A percentile compares a stretch with the other conserved stretches of the same genome.
These are phyloP conservation scores for Trichoderma gamsii DNA, from an alignment of 495 filamentous ascomycete species.

Conservation along the genomic window DNA sequence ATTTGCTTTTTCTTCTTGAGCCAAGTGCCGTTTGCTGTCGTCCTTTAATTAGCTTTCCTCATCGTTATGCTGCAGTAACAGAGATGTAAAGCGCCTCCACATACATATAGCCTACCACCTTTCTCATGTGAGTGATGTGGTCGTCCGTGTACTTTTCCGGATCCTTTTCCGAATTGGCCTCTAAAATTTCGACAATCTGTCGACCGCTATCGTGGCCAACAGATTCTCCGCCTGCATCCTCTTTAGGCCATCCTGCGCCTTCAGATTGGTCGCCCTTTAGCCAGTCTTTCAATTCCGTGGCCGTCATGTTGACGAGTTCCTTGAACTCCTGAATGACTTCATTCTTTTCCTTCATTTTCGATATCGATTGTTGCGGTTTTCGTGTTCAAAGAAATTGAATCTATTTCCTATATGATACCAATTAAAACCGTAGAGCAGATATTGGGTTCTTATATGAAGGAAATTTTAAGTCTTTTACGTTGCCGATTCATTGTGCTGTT, in stretches of 20 bases:
- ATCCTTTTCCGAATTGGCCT: slow-evolving; percentile 53
- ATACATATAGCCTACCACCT: slow-evolving; percentile 45
- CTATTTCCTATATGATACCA: not conserved
- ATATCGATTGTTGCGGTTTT: slow-evolving; percentile 14
- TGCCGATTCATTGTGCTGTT: not conserved
- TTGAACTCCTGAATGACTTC: slow-evolving; percentile 49
- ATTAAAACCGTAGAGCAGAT: not conserved
- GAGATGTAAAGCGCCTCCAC: not conserved
- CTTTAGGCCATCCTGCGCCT: slow-evolving; percentile 51
- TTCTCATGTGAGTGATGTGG: slow-evolving; percentile 60
- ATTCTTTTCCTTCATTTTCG: slow-evolving; percentile 18
- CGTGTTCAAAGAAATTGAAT: not conserved
- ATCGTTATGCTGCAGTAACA: not conserved
- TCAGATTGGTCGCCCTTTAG: slow-evolving; percentile 49
- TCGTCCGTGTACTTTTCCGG: slow-evolving; percentile 47
- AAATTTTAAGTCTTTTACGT: not conserved
- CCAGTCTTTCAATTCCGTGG: slow-evolving; percentile 56
- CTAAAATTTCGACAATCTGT: slow-evolving; percentile 58
- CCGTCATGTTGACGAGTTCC: slow-evolving; percentile 61
- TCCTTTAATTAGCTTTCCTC: not conserved
- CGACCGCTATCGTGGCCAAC: slow-evolving; percentile 60
- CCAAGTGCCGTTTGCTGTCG: slow-evolving; percentile 59
- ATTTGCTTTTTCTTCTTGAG: slow-evolving; percentile 57
- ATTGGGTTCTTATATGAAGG: not conserved
- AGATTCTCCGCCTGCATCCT: slow-evolving; percentile 54